Base-by-base conservation (phyloP, 768 basidiomycete genomes). In the Lenzites betulinus region DNA sequence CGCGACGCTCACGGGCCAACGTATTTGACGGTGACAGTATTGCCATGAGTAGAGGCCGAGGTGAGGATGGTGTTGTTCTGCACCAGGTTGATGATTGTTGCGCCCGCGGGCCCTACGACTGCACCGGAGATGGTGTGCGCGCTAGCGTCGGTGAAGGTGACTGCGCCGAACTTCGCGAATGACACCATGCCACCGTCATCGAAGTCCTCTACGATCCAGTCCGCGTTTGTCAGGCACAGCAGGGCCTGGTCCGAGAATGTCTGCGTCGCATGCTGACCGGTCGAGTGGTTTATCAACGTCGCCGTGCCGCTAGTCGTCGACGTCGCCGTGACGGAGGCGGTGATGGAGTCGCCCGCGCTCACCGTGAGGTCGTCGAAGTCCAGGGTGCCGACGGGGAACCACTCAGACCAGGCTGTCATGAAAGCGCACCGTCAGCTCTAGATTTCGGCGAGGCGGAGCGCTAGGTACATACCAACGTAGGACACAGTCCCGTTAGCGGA, bases 121-220 rank as follows among this genome's bases (percentile, higher is more conserved):
- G 54, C 58, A 53, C 73, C 73, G n/a, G 70, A 67, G 30, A 41
- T 20, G 15, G 69, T 69, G 6, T 63, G 65, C 3, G 75, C 75
- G n/a, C 62, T 57, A 20, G 73, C 74, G 52, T 63, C 66, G 36
- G 70, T 74, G 68, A 77, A 77, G 36, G 67, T 73, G 63, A 76
- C 74, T 23, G 72, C 72, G 64, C 74, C 74, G 46, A 73, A 77
- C 72, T 76, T 72, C 47, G 76, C 72, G 56, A 77, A 71, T 25
- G 73, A 71, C n/a, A 77, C 76, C 56, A 69, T 69, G 30, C 58
- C 59, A 50, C 50, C 39, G 58, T 60, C 55, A 59, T 65, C 58
- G 65, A 61, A 70, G 66, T 76, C 75, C 66, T 76, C 75, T 23
- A 76, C 73, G 57, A 76, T 75, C 75, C 75, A 76, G 65, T 76